phyloP scores from a whole-genome alignment of 345 rosid species.

The Rhodamnia argentea region DNA sequence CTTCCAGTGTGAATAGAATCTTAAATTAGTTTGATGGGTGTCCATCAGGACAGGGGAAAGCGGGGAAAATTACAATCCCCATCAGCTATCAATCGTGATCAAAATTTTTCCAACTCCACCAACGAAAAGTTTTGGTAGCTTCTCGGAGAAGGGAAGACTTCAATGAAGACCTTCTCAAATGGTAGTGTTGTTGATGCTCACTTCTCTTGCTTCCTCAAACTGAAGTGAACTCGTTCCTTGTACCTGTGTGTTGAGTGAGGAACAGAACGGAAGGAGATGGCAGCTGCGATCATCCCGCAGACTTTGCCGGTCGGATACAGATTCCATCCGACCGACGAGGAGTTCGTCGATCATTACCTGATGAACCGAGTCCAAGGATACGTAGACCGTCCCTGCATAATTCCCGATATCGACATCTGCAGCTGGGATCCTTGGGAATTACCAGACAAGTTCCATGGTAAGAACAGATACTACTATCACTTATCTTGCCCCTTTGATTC shows the following conservation, averaged over 20 bases:
- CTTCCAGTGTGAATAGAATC: neutral
- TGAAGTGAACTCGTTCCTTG: neutral
- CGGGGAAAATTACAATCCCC: neutral
- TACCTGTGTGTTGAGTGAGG: neutral
- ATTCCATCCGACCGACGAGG: constrained; percentile 1
- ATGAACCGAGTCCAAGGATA: neutral
- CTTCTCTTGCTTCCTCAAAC: neutral
- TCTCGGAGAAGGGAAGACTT: neutral
- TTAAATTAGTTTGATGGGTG: neutral
- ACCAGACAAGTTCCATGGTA: neutral
- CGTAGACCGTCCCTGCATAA: neutral
- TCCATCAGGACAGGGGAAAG: neutral
- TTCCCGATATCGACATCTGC: neutral
- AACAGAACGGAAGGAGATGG: neutral
- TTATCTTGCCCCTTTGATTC: neutral
- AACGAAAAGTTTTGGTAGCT: neutral
- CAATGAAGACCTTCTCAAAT: neutral
- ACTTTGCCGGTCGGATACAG: neutral
- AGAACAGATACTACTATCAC: neutral
- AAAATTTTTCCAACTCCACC: neutral
- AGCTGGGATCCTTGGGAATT: neutral
- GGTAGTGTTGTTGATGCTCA: neutral
- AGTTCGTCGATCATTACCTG: neutral
- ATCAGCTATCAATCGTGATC: neutral
- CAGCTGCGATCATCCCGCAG: neutral